phyloP scores from a whole-genome alignment of 148 eudicot species.

The Salicornia ramosissima region DNA sequence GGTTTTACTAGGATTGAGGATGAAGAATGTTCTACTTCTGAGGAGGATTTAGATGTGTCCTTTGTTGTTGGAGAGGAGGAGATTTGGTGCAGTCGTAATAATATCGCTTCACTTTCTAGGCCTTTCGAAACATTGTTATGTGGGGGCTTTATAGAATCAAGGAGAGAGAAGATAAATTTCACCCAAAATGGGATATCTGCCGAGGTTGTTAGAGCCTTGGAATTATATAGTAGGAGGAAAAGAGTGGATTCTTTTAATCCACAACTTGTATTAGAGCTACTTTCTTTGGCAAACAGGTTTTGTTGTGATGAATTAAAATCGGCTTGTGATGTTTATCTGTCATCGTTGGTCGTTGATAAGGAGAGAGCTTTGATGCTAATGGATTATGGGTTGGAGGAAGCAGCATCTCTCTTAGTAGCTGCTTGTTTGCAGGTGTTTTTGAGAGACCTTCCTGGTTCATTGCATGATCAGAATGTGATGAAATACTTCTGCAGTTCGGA shows the following conservation, averaged over 20 bases:
- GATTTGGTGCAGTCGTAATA: constrained; percentile 49
- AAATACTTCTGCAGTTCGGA: constrained; percentile 52
- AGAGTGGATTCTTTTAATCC: constrained; percentile 47
- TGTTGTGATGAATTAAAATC: constrained; percentile 78
- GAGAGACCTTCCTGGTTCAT: constrained; percentile 63
- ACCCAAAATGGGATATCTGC: constrained; percentile 49
- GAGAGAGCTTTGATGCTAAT: constrained; percentile 63
- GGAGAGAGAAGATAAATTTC: constrained; percentile 53
- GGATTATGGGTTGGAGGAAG: constrained; percentile 79
- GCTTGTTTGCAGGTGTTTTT: constrained; percentile 72
- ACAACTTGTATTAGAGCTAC: constrained; percentile 56
- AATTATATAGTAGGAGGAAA: constrained; percentile 63
- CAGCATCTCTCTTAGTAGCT: constrained; percentile 65
- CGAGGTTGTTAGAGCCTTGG: constrained; percentile 59
- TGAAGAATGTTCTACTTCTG: constrained; percentile 46
- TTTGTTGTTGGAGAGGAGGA: constrained; percentile 51
- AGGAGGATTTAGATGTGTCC: constrained; percentile 40
- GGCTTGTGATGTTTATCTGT: constrained; percentile 58
- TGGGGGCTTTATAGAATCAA: constrained; percentile 61
- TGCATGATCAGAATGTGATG: constrained; percentile 47
- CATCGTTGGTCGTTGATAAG: constrained; percentile 46
- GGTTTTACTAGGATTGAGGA: constrained; percentile 8
- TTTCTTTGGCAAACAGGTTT: constrained; percentile 59
- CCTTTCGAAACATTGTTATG: constrained; percentile 66
- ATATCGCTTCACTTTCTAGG: constrained; percentile 57